Evolutionary conservation across 495 filamentous ascomycete genomes (phyloP).

Genomic region (Podospora conica): DNA sequence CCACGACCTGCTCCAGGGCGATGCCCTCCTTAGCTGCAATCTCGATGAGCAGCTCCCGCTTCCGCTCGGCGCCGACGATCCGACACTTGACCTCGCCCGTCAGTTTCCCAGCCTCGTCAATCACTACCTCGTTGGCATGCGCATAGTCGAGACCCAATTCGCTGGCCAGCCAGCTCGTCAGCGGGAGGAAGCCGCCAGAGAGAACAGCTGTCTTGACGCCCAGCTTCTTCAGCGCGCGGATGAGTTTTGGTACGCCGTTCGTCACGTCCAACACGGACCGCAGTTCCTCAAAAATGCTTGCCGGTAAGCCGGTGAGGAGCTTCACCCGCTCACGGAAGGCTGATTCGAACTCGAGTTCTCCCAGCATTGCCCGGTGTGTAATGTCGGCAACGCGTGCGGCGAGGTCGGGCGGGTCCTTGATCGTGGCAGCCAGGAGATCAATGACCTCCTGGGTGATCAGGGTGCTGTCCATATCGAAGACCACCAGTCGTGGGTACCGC

Average conservation of each 20-base stretch:
- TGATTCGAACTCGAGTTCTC: constrained; percentile 87
- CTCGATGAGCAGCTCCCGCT: constrained; percentile 66
- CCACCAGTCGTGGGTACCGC: constrained; percentile 69
- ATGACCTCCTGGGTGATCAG: constrained; percentile 95
- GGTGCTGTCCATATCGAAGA: constrained; percentile 98
- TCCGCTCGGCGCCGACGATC: constrained; percentile 78
- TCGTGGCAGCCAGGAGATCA: constrained; percentile 79
- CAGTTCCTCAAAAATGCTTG: constrained; percentile 74
- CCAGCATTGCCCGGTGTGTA: constrained; percentile 89
- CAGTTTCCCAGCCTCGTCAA: constrained; percentile 54
- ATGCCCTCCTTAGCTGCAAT: constrained; percentile 71
- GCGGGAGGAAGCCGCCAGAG: constrained; percentile 84
- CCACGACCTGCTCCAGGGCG: constrained; percentile 66
- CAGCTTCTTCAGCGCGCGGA: constrained; percentile 61
- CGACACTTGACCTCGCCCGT: constrained; percentile 73
- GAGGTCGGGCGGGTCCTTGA: constrained; percentile 55
- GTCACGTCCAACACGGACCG: constrained; percentile 69
- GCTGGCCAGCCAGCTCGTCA: constrained; percentile 77
- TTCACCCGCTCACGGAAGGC: constrained; percentile 71
- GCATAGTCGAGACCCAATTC: constrained; percentile 80
- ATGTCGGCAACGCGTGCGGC: constrained; percentile 57
- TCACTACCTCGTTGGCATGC: constrained; percentile 77
- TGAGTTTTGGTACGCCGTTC: constrained; percentile 68
- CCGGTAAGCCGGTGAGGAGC: constrained; percentile 72
- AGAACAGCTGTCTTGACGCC: constrained; percentile 84